Evolutionary conservation across 192 early-diverging fungal species (phyloP).

Genomic region (Podila epigama): DNA sequence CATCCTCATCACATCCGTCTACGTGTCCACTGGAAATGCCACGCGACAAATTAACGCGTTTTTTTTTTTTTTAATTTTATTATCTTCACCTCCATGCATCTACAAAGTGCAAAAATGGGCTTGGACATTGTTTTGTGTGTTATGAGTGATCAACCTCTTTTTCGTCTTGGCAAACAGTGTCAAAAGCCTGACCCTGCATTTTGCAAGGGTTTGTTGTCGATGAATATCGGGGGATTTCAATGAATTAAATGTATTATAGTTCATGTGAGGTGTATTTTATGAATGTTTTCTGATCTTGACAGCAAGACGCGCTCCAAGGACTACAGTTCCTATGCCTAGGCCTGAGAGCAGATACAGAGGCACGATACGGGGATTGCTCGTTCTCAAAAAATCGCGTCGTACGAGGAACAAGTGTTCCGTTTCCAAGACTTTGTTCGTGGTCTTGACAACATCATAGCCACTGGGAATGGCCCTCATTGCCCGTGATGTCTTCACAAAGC

Average conservation of each 20-base stretch:
- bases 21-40: too few species aligned
- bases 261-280: background rate
- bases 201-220: too few species aligned
- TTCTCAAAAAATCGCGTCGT: constrained; percentile 22
- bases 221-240: too few species aligned
- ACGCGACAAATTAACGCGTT: background rate
- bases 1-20: too few species aligned
- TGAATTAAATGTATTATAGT: background rate
- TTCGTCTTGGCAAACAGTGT: background rate
- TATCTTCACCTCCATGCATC: too few species aligned
- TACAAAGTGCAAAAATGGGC: background rate
- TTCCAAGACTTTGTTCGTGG: constrained; percentile 9
- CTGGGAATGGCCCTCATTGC: constrained; percentile 26
- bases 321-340: constrained; percentile 31
- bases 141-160: background rate
- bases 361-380: constrained; percentile 8
- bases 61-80: background rate
- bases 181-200: too few species aligned
- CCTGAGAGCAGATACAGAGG: constrained; percentile 45
- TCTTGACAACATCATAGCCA: constrained; percentile 34
- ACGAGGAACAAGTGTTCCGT: constrained; percentile 28
- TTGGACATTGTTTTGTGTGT: background rate
- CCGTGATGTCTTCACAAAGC: constrained; percentile 21
- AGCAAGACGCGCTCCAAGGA: constrained; percentile 30
- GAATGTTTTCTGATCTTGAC: constrained; percentile 35